Evolutionary conservation across 352 stramenopile species (phyloP).

Genomic region (Pythium periplocum): DNA sequence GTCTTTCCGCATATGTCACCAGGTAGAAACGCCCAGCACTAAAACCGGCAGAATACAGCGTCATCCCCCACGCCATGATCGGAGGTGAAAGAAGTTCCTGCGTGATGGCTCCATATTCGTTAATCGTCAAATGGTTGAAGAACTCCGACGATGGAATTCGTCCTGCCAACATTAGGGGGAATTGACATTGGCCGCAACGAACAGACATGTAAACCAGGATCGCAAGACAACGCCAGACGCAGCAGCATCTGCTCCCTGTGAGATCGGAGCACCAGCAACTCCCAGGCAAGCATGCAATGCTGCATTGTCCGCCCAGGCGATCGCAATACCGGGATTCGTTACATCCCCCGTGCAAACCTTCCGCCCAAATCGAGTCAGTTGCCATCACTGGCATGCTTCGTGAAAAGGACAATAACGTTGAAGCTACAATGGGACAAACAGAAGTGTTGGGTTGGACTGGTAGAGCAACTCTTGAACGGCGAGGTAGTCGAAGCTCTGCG

Average conservation of each 20-base stretch:
- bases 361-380: constrained; percentile 9
- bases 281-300: constrained; percentile 7
- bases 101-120: constrained; percentile 11
- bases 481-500: constrained; percentile 64
- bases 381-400: too few species aligned
- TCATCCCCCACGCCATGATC: constrained; percentile 4
- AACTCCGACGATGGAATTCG: constrained; percentile 10
- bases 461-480: constrained; percentile 63
- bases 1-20: constrained; percentile 12
- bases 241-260: constrained; percentile 11
- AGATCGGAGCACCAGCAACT: constrained; percentile 1
- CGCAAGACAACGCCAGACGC: constrained; percentile 13
- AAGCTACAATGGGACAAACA: constrained; percentile 33
- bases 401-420: too few species aligned
- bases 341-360: constrained; percentile 9
- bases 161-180: constrained; percentile 11
- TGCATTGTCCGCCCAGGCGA: constrained; percentile 9
- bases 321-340: constrained; percentile 10
- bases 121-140: constrained; percentile 15
- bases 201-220: constrained; percentile 13
- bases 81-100: constrained; percentile 5
- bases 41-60: constrained; percentile 8
- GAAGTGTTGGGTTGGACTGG: constrained; percentile 61
- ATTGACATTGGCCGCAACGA: constrained; percentile 12
- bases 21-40: constrained; percentile 16